Evolutionary conservation across 2,329 filamentous ascomycete genomes (phyloP), one percentile per base, ranked within the genome.

Genomic region (Drechslera avenae): DNA sequence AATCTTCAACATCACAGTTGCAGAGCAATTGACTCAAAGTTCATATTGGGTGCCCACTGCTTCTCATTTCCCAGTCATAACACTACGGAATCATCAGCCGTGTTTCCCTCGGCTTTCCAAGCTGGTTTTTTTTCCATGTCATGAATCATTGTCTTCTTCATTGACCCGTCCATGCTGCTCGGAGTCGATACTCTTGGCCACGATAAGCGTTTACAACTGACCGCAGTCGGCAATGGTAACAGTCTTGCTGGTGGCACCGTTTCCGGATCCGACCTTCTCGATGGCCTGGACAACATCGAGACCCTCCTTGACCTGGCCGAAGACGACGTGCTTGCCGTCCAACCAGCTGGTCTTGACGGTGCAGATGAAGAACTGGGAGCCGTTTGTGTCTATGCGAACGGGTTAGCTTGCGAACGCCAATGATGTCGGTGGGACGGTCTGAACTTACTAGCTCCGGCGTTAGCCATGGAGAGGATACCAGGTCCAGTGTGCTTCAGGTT

Each of bases 341-440:
- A 93, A 81, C 84, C 84, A 86, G 35, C 91, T 91, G 13, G 94
- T 97, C 35, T 87, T 82, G 42, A 96, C 90, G 17, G 94, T 97
- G 52, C 94, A 97, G 68, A 97, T 81, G 83, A 97, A 97, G 83
- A 97, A 97, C 73, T 97, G 93, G 50, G 90, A 95, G 71, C 93
- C 94, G 75, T 99, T 99, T 76, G 94, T 96, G 66, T 86, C 86
- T 26, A 33, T 5, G 1, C 6, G 5, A 4, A 6, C 13, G 39
- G 40, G 21, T 42, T 18, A 28, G 32, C 43, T 32, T 37, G 18
- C 13, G 21, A 8, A 18, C 7, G 18, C 13, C 17, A 21, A 10
- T 12, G 3, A 18, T 12, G 13, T 26, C 14, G 7, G 12, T 6
- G 28, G 13, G 14, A 23, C 9, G 6, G 9, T 9, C 6, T 32